phyloP scores from a whole-genome alignment of 352 stramenopile genomes.

The Peronospora destructor region DNA sequence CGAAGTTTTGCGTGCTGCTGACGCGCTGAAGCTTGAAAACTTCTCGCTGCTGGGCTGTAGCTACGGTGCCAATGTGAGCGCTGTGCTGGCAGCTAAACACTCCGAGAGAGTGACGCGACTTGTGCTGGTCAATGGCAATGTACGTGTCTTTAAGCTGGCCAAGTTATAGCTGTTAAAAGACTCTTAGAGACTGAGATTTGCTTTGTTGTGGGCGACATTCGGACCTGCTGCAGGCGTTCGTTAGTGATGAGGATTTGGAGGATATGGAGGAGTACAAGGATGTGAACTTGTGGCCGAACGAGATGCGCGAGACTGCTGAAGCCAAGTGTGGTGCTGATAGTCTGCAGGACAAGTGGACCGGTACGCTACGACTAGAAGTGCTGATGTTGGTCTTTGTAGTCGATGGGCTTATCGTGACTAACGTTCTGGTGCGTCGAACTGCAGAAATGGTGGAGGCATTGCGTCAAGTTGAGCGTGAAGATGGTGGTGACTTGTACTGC shows the following conservation, averaged over 20 bases:
- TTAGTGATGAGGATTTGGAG: constrained; percentile 65
- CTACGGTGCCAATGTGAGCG: constrained; percentile 65
- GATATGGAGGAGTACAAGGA: constrained; percentile 44
- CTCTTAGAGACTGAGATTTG: constrained; percentile 10
- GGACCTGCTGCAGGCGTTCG: constrained; percentile 45
- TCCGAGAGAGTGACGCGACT: constrained; percentile 63
- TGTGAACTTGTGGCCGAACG: constrained; percentile 45
- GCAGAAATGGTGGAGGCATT: constrained; percentile 53
- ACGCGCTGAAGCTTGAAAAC: constrained; percentile 52
- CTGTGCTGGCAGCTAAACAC: constrained; percentile 60
- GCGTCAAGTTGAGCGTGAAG: constrained; percentile 40
- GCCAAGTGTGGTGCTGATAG: constrained; percentile 48
- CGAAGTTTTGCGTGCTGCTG: constrained; percentile 54
- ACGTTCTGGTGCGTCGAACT: constrained; percentile 4
- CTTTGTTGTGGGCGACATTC: constrained; percentile 6
- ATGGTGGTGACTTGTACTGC: constrained; percentile 65
- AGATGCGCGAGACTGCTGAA: constrained; percentile 38
- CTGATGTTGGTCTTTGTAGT: not conserved
- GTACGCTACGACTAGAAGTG: constrained; percentile 8
- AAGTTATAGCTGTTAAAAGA: constrained; percentile 1
- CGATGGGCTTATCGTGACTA: not conserved
- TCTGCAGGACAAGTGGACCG: constrained; percentile 52
- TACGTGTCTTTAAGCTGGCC: constrained; percentile 17
- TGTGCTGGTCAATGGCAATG: constrained; percentile 75
- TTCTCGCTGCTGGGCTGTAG: constrained; percentile 74